phyloP scores from a whole-genome alignment of 2,329 filamentous ascomycete genomes.

The Claviceps sp. region DNA sequence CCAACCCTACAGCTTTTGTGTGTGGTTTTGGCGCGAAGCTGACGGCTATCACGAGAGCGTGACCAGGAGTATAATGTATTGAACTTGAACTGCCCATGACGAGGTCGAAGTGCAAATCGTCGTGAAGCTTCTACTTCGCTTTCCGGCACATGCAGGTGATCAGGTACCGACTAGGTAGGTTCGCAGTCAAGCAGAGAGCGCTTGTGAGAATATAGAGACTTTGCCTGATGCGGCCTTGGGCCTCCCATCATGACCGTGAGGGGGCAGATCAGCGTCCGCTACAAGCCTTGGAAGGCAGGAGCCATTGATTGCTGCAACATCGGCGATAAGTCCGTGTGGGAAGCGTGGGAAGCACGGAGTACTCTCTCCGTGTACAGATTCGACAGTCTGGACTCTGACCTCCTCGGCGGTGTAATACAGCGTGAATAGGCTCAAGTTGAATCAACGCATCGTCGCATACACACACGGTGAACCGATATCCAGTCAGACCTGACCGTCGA shows the following conservation, averaged over 20 bases:
- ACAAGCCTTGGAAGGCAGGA: not conserved
- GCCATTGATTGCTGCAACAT: not conserved
- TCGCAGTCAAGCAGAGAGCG: too few species aligned
- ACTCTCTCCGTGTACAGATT: not conserved
- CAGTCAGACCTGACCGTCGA: too few species aligned
- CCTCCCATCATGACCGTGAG: not conserved
- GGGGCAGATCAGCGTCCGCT: not conserved
- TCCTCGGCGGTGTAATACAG: not conserved
- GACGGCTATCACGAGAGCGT: conserved; percentile 10
- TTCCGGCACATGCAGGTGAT: not conserved
- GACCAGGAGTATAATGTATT: not conserved
- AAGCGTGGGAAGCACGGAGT: not conserved
- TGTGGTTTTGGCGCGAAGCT: not conserved
- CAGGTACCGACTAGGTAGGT: not conserved
- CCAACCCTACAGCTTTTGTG: not conserved
- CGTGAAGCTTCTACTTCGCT: not conserved
- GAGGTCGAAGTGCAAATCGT: not conserved
- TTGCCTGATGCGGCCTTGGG: not conserved
- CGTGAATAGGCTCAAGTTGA: not conserved
- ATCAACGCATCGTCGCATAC: not conserved
- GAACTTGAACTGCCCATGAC: too few species aligned
- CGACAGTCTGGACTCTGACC: not conserved
- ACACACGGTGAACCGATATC: not conserved
- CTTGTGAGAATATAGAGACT: too few species aligned
- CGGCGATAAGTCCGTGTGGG: not conserved